Conservation (phyloP, 352 stramenopile species). For the Aphanomyces invadans region DNA sequence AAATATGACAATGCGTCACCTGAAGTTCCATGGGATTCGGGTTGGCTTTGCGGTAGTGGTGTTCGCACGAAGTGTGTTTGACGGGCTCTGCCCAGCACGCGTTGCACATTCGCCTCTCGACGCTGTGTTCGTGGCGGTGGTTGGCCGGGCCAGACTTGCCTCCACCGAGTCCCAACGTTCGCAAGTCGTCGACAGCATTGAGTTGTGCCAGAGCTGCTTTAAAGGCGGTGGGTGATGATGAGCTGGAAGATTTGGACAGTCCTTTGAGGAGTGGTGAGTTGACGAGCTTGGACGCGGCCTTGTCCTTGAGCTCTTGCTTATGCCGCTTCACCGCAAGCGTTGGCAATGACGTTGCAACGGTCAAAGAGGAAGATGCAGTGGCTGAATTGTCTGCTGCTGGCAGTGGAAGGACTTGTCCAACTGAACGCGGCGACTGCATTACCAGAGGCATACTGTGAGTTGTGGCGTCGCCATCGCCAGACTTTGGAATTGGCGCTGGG, state of each 20-base stretch:
- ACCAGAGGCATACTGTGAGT: background rate
- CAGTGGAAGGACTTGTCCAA: slow-evolving; percentile 37
- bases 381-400: slow-evolving; percentile 7
- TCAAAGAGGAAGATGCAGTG: background rate
- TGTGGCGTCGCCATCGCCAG: slow-evolving; percentile 3
- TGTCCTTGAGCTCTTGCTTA: slow-evolving; percentile 22
- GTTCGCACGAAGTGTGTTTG: slow-evolving; percentile 55
- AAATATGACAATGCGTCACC: too few species aligned
- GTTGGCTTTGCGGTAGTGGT: slow-evolving; percentile 37
- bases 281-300: slow-evolving; percentile 38
- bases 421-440: background rate
- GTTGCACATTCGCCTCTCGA: slow-evolving; percentile 75
- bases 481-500: slow-evolving; percentile 29
- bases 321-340: background rate
- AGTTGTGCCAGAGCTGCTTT: slow-evolving; percentile 60
- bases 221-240: slow-evolving; percentile 34
- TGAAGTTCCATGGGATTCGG: slow-evolving; percentile 25
- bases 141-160: slow-evolving; percentile 30
- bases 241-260: slow-evolving; percentile 40
- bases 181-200: slow-evolving; percentile 57
- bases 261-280: slow-evolving; percentile 69
- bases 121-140: slow-evolving; percentile 48
- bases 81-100: slow-evolving; percentile 59
- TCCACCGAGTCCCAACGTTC: slow-evolving; percentile 53
- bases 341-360: background rate